phyloP scores from a whole-genome alignment of 306 rosid genomes.

The peach (Prunus persica) region DNA sequence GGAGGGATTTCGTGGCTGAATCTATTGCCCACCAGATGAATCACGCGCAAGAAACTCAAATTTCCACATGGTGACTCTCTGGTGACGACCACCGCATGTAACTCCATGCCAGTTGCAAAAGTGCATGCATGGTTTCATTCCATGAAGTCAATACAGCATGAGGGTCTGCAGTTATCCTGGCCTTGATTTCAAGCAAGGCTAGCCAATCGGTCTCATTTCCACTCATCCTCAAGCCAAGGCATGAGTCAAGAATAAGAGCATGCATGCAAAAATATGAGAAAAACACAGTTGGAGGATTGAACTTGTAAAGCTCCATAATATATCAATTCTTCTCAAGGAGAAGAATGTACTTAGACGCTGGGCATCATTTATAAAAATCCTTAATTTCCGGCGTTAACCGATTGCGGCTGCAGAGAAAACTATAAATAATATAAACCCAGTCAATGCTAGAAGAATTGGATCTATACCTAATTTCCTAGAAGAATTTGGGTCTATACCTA shows the following conservation, averaged over 20 bases:
- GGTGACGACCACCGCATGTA: not conserved
- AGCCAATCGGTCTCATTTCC: not conserved
- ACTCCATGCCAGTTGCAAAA: not conserved
- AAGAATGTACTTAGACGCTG: no score
- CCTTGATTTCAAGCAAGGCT: slow-evolving; percentile 4
- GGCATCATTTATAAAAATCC: no score
- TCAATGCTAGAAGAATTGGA: no score
- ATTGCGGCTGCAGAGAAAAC: no score
- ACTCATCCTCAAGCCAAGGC: not conserved
- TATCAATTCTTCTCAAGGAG: not conserved
- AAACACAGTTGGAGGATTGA: not conserved
- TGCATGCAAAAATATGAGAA: not conserved
- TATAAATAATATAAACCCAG: no score
- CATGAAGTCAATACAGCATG: not conserved
- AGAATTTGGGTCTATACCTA: no score
- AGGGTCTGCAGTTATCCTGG: slow-evolving; percentile 4
- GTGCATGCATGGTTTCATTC: slow-evolving; percentile 1
- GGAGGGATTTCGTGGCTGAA: not conserved
- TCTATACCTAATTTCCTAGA: no score
- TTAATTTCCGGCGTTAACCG: no score
- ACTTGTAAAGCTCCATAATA: not conserved
- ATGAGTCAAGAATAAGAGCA: not conserved
- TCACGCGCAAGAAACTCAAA: not conserved
- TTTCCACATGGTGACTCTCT: not conserved
- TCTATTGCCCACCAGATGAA: not conserved